Conservation (phyloP, 2,329 filamentous ascomycete genomes). For the Volutella citrinella region DNA sequence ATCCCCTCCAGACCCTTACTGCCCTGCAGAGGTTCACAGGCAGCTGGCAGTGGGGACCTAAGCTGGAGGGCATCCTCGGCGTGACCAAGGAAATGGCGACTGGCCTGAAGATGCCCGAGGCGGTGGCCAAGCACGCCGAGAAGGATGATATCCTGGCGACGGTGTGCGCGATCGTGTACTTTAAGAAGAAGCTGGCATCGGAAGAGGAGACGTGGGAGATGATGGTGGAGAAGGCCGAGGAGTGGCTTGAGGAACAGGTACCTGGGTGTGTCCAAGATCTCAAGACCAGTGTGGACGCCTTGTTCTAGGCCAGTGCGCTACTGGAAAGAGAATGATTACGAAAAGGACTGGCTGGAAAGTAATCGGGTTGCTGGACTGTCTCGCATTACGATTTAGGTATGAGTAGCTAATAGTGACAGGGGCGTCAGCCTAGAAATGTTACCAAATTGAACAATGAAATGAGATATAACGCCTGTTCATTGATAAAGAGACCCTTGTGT, state of each 20-base stretch:
- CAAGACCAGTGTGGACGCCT: no score
- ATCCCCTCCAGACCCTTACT: slow-evolving; percentile 39
- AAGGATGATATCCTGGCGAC: slow-evolving; percentile 24
- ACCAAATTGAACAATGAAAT: no score
- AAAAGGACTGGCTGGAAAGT: no score
- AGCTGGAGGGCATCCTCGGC: slow-evolving; percentile 27
- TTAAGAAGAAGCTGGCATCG: slow-evolving; percentile 42
- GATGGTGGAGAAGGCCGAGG: slow-evolving; percentile 56
- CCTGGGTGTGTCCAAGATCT: no score
- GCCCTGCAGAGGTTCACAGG: slow-evolving; percentile 44
- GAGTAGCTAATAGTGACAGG: no score
- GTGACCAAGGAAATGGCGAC: slow-evolving; percentile 7
- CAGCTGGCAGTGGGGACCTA: slow-evolving; percentile 27
- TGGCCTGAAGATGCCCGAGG: slow-evolving; percentile 7
- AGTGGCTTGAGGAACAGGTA: not conserved
- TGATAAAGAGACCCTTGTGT: no score
- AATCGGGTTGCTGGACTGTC: no score
- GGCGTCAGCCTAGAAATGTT: no score
- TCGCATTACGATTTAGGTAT: no score
- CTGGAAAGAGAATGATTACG: no score
- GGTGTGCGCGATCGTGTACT: slow-evolving; percentile 25
- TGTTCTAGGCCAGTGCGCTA: no score
- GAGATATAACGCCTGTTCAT: no score
- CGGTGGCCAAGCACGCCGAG: not conserved
- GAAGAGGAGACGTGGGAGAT: slow-evolving; percentile 61